Conservation (phyloP, 352 stramenopile species). For the Bremia lactucae region DNA sequence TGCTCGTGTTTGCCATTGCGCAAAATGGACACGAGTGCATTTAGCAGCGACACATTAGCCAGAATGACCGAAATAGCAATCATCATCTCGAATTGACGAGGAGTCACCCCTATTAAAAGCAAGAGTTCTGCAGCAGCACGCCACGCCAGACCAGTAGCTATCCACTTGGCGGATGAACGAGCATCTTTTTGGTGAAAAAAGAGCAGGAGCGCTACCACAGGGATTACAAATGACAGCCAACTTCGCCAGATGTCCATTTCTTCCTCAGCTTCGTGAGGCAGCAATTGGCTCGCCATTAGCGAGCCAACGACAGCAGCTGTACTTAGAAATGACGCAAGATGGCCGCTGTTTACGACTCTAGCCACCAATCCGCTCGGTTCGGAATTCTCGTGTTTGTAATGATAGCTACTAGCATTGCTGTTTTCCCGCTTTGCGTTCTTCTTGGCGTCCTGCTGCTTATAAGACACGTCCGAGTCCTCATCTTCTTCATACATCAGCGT, state of each 20-base stretch:
- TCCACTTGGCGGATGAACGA: conserved; percentile 65
- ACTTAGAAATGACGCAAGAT: conserved; percentile 55
- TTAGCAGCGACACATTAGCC: conserved; percentile 47
- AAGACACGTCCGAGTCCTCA: conserved; percentile 20
- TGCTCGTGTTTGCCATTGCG: conserved; percentile 38
- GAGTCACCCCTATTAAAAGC: conserved; percentile 37
- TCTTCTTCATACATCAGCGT: conserved; percentile 47
- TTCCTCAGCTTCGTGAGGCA: conserved; percentile 24
- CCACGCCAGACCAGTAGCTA: conserved; percentile 73
- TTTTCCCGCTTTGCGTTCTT: no score
- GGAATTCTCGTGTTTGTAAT: conserved; percentile 7
- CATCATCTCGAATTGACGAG: conserved; percentile 37
- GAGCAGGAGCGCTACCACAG: conserved; percentile 49
- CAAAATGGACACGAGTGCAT: conserved; percentile 35
- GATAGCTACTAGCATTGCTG: no score
- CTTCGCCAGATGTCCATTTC: conserved; percentile 33
- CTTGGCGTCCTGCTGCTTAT: conserved; percentile 8
- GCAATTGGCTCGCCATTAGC: conserved; percentile 45
- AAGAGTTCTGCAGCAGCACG: conserved; percentile 58
- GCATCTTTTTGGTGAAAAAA: conserved; percentile 71
- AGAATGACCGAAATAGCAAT: conserved; percentile 24
- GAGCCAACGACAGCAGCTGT: conserved; percentile 58
- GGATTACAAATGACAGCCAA: conserved; percentile 58
- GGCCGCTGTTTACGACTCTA: conserved; percentile 48
- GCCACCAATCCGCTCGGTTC: conserved; percentile 19